Evolutionary conservation across 2,329 filamentous ascomycete genomes (phyloP).

Genomic region (Aspergillus neoniger): DNA sequence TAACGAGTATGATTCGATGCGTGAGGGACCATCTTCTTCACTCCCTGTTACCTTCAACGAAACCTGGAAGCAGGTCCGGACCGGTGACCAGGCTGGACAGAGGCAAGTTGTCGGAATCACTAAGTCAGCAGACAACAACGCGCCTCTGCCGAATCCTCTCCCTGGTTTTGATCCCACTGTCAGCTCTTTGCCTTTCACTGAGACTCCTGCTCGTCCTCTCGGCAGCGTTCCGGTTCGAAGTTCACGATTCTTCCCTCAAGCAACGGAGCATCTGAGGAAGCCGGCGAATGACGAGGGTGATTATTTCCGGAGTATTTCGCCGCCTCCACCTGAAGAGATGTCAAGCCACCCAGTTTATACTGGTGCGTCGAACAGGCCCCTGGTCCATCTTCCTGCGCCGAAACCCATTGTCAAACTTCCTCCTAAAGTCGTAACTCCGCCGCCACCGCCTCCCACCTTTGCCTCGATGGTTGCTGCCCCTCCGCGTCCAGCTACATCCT

Average conservation of each 20-base stretch:
- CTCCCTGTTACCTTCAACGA: conserved; percentile 44
- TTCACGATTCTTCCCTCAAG: conserved; percentile 52
- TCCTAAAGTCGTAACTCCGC: conserved; percentile 53
- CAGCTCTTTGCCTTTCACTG: conserved; percentile 38
- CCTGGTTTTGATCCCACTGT: conserved; percentile 41
- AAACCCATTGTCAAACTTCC: conserved; percentile 81
- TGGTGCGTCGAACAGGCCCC: conserved; percentile 52
- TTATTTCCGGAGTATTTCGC: conserved; percentile 46
- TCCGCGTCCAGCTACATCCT: conserved; percentile 51
- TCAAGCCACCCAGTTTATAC: conserved; percentile 59
- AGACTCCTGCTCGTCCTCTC: conserved; percentile 37
- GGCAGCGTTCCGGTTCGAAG: conserved; percentile 42
- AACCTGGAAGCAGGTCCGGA: conserved; percentile 50
- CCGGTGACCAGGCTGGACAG: conserved; percentile 43
- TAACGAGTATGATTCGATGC: conserved; percentile 41
- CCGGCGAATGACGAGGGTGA: conserved; percentile 33
- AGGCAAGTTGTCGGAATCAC: conserved; percentile 42
- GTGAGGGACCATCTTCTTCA: conserved; percentile 35
- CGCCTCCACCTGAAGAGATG: conserved; percentile 60
- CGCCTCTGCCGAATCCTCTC: conserved; percentile 34
- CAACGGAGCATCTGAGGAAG: conserved; percentile 39
- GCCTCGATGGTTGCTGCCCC: conserved; percentile 46
- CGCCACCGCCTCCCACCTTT: conserved; percentile 49
- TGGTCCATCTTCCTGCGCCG: conserved; percentile 60
- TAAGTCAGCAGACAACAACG: conserved; percentile 32